Base-by-base conservation (phyloP, 768 basidiomycete genomes). In the Panaeolus papilionaceus region DNA sequence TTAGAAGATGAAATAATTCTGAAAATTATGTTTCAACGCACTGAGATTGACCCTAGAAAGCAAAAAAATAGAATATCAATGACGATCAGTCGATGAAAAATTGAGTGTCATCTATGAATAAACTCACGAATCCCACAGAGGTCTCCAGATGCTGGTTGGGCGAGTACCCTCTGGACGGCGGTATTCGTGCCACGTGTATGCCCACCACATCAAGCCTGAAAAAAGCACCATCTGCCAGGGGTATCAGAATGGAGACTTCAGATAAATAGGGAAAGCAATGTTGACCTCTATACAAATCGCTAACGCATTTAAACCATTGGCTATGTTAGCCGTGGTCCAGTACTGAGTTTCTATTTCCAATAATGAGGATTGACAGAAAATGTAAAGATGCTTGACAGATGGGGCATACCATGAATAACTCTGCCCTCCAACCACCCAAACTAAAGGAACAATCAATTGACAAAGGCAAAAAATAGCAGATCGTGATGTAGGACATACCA, bases 291-390 rank as follows among this genome's bases (percentile, higher is more conserved):
- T 87, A 70, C 92, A 93, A 38, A 89, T 93, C 18, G 91, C 82
- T 4, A 98, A 83, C 0, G 95, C 94, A 69, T 89, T 92, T 38
- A 96, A 78, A 0, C 95, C 95, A 67, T 97, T 86, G 0, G 94
- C 86, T 63, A 97, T 88, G 73, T 97, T 97, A 3, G 91, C 89
- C 40, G 83, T 78, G 2, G 94, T 93, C 95, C 95, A 96, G 73
- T 89, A 95, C 65, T 85, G 54, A 0, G 93, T 94, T n/a, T 80
- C 93, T 87, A 72, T 67, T 64, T 49, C 11, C 54, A 38, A 62
- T 12, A 20, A 26, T 28, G 16, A 44, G 44, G 38, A 49, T 66
- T 71, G 66, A 61, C 63, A 38, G 44, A 38, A 44, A 12, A 8
- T 33, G 20, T 4, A 14, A 14, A 23, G 26, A 64, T 9, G 38